phyloP scores from a whole-genome alignment of 352 stramenopile genomes.

The Plasmopara halstedii region DNA sequence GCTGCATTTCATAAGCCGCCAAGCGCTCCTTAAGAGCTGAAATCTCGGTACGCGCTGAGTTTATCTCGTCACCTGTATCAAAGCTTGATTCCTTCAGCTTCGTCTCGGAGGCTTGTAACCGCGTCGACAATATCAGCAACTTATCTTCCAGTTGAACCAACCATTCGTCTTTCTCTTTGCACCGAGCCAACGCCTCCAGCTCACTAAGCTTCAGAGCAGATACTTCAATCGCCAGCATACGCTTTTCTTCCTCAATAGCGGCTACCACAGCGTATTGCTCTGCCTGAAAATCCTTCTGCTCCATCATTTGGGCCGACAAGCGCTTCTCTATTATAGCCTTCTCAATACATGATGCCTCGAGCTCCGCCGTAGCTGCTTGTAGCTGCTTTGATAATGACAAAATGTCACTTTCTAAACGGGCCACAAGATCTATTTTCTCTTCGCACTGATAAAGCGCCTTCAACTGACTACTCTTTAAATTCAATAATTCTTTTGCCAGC shows the following conservation, averaged over 20 bases:
- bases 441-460: background rate
- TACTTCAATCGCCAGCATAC: constrained; percentile 13
- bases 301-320: constrained; percentile 7
- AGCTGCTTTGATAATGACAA: constrained; percentile 3
- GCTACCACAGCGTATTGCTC: constrained; percentile 9
- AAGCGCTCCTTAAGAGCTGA: background rate
- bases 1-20: constrained; percentile 8
- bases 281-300: constrained; percentile 7
- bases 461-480: constrained; percentile 4
- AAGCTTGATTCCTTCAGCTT: constrained; percentile 15
- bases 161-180: constrained; percentile 5
- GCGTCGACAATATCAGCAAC: background rate
- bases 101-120: constrained; percentile 4
- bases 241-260: constrained; percentile 18
- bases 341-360: constrained; percentile 16
- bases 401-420: constrained; percentile 8
- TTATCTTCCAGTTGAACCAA: background rate
- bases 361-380: constrained; percentile 2
- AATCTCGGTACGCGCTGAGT: constrained; percentile 7
- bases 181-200: constrained; percentile 5
- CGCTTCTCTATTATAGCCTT: constrained; percentile 11
- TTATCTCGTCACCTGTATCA: constrained; percentile 18
- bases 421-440: constrained; percentile 6
- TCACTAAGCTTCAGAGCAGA: constrained; percentile 11
- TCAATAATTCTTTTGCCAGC: constrained; percentile 2